phyloP scores from a whole-genome alignment of 2,329 filamentous ascomycete genomes.

The Colletotrichum lini region DNA sequence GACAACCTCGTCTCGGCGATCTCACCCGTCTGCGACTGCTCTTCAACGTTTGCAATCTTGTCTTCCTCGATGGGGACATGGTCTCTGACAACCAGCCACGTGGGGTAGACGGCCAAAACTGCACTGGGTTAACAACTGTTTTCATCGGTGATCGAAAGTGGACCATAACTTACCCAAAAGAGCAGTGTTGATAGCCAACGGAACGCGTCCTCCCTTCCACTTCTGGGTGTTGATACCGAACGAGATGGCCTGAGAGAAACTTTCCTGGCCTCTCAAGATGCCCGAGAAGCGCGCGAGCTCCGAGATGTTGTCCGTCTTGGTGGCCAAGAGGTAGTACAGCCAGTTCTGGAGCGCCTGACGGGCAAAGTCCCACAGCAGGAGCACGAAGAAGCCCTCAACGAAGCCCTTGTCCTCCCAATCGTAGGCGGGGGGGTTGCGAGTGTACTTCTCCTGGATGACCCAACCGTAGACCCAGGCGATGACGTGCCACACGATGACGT shows the following conservation, averaged over 20 bases:
- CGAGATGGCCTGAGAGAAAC: slow-evolving; percentile 56
- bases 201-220: slow-evolving; percentile 57
- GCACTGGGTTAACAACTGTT: background rate
- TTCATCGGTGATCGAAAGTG: background rate
- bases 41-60: slow-evolving; percentile 16
- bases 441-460: slow-evolving; percentile 67
- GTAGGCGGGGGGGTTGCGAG: slow-evolving; percentile 54
- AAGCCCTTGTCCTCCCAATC: slow-evolving; percentile 62
- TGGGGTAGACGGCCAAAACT: slow-evolving; percentile 48
- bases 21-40: slow-evolving; percentile 20
- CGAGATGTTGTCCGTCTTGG: slow-evolving; percentile 69
- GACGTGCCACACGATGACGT: slow-evolving; percentile 60
- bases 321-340: slow-evolving; percentile 69
- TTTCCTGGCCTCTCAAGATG: slow-evolving; percentile 58
- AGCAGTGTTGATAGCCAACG: slow-evolving; percentile 56
- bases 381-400: slow-evolving; percentile 62
- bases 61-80: slow-evolving; percentile 48
- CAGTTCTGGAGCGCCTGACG: slow-evolving; percentile 68
- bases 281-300: slow-evolving; percentile 61
- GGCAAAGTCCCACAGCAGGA: slow-evolving; percentile 65
- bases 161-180: slow-evolving; percentile 51
- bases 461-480: slow-evolving; percentile 66
- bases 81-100: slow-evolving; percentile 51
- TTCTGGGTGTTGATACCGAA: slow-evolving; percentile 56
- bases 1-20: slow-evolving; percentile 23